These are phyloP conservation scores for Tylopilus intermedius DNA, from an alignment of 768 basidiomycete genomes.

Conservation along the genomic window DNA sequence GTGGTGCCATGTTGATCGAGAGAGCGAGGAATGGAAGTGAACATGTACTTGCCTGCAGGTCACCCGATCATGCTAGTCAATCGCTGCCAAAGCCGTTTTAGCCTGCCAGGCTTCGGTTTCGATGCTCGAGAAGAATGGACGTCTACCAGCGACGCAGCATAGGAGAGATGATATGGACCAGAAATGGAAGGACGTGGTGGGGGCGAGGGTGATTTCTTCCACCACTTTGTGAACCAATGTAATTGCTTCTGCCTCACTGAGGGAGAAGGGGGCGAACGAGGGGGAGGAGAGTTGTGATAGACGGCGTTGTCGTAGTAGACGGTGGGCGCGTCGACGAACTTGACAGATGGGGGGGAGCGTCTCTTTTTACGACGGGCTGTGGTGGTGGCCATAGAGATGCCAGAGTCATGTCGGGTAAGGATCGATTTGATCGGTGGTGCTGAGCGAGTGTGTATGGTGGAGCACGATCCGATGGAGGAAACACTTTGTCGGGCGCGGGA, in stretches of 20 bases:
- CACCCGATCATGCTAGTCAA: conserved; percentile 20
- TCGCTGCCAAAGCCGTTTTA: conserved; percentile 27
- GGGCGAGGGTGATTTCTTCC: conserved; percentile 17
- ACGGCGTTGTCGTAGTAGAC: conserved; percentile 41
- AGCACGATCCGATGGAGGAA: conserved; percentile 36
- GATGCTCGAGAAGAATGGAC: conserved; percentile 11
- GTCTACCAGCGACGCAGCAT: conserved; percentile 31
- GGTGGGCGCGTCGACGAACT: conserved; percentile 63
- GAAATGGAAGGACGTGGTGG: conserved; percentile 29
- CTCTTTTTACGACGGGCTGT: conserved; percentile 28
- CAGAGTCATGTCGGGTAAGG: conserved; percentile 48
- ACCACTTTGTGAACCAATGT: conserved; percentile 28
- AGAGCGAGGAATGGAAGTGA: background rate
- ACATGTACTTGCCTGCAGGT: conserved; percentile 2
- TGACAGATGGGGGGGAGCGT: conserved; percentile 49
- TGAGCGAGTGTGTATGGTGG: conserved; percentile 25
- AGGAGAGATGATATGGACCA: conserved; percentile 29
- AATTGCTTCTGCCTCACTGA: conserved; percentile 7
- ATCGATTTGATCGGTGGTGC: conserved; percentile 46
- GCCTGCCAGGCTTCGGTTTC: conserved; percentile 20
- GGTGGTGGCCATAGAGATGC: conserved; percentile 38
- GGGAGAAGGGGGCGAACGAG: conserved; percentile 10
- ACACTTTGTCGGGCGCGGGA: conserved; percentile 32
- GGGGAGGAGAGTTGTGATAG: conserved; percentile 15
- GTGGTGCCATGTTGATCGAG: background rate